These are phyloP conservation scores for Pontederia crassipes DNA, from an alignment of 176 grass and related monocot genomes.

Conservation along the genomic window DNA sequence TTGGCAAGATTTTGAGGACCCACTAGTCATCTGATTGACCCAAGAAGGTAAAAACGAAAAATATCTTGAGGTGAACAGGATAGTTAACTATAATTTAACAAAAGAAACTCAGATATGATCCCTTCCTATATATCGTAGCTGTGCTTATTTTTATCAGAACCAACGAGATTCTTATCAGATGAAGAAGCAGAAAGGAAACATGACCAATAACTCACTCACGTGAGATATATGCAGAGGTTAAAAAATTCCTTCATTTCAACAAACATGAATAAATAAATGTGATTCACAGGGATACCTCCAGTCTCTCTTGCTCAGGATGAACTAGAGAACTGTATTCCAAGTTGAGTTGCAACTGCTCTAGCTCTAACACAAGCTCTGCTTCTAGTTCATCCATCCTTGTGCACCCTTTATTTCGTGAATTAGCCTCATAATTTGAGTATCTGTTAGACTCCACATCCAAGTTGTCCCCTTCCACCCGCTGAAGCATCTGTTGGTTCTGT, in stretches of 20 bases:
- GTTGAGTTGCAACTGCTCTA: slow-evolving; percentile 9
- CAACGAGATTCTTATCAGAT: too few species aligned
- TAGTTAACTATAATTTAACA: too few species aligned
- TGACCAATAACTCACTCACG: too few species aligned
- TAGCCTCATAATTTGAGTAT: background rate
- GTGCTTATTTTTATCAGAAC: too few species aligned
- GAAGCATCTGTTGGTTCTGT: background rate
- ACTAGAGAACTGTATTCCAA: background rate
- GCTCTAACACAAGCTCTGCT: slow-evolving; percentile 3
- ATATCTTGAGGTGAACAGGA: background rate
- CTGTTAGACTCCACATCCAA: background rate
- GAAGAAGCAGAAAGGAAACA: too few species aligned
- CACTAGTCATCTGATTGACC: slow-evolving; percentile 5
- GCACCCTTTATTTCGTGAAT: background rate
- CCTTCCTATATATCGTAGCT: too few species aligned
- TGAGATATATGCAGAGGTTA: background rate
- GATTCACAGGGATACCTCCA: background rate
- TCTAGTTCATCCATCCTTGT: slow-evolving; percentile 8
- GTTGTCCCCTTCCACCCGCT: background rate
- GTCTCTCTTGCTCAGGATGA: background rate
- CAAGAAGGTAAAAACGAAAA: background rate
- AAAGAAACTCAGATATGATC: too few species aligned
- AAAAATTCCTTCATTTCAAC: background rate
- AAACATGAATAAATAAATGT: background rate
- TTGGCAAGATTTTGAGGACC: background rate